Evolutionary conservation across 2,329 filamentous ascomycete genomes (phyloP).

Genomic region (Coniochaeta ligniaria): DNA sequence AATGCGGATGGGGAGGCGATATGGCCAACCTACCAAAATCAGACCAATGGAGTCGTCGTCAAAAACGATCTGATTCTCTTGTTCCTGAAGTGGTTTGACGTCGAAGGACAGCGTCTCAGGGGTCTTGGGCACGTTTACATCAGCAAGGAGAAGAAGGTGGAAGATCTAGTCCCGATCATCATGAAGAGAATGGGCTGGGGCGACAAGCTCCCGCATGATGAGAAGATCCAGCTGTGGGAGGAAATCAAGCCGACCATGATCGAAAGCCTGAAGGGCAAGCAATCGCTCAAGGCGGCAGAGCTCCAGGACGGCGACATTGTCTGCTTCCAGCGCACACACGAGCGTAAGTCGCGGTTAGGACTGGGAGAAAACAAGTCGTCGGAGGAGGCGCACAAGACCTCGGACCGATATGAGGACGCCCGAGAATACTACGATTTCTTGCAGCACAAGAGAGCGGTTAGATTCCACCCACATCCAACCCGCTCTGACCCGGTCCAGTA

Average conservation of each 20-base stretch:
- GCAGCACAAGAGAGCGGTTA: conserved; percentile 71
- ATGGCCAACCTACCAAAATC: conserved; percentile 60
- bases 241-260: conserved; percentile 99
- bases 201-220: conserved; percentile 57
- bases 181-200: conserved; percentile 81
- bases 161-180: conserved; percentile 74
- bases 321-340: conserved; percentile 71
- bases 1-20: conserved; percentile 60
- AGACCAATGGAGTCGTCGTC: conserved; percentile 47
- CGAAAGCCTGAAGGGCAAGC: conserved; percentile 85
- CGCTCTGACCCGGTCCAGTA: conserved; percentile 50
- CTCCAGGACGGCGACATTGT: conserved; percentile 96
- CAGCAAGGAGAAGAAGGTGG: conserved; percentile 77
- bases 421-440: conserved; percentile 91
- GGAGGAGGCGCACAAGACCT: conserved; percentile 29
- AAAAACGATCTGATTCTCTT: conserved; percentile 67
- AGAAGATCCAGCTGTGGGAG: conserved; percentile 71
- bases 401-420: conserved; percentile 61
- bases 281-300: conserved; percentile 82
- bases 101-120: conserved; percentile 63
- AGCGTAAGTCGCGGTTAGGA: conserved; percentile 35
- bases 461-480: conserved; percentile 63
- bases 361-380: conserved; percentile 28
- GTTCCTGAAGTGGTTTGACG: conserved; percentile 89
- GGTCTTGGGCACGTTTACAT: conserved; percentile 85